Conservation (phyloP, 257 asterid species). For the Voacanga thouarsii region DNA sequence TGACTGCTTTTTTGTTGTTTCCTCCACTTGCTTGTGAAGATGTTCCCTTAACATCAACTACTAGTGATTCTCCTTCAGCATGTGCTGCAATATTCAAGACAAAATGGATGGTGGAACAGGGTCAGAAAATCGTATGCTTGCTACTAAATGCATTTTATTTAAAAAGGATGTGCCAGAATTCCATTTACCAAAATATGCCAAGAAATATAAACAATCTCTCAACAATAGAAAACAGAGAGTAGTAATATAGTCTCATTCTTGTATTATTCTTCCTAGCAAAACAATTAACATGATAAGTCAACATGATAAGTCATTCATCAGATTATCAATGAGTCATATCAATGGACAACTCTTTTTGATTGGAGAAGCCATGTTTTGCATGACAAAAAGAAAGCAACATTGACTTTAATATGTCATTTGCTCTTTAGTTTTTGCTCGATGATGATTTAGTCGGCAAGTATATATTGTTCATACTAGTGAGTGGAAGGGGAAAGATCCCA, state of each 20-base stretch:
- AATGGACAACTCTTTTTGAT: neutral
- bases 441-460: neutral
- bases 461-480: neutral
- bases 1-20: constrained; percentile 49
- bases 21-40: constrained; percentile 42
- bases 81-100: constrained; percentile 35
- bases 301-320: neutral
- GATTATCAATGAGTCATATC: neutral
- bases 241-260: neutral
- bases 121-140: neutral
- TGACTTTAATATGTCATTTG: neutral
- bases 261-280: neutral
- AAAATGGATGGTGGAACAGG: neutral
- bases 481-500: neutral
- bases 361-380: neutral
- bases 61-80: constrained; percentile 26
- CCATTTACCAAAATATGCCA: constrained; percentile 4
- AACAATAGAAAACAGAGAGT: neutral
- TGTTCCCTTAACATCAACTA: constrained; percentile 30
- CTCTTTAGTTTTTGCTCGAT: neutral
- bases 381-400: neutral
- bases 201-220: neutral
- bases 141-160: neutral
- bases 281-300: neutral
- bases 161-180: neutral